Evolutionary conservation across 306 rosid genomes (phyloP), one percentile per base, ranked within the genome.

Genomic region (Castanopsis chinensis): DNA sequence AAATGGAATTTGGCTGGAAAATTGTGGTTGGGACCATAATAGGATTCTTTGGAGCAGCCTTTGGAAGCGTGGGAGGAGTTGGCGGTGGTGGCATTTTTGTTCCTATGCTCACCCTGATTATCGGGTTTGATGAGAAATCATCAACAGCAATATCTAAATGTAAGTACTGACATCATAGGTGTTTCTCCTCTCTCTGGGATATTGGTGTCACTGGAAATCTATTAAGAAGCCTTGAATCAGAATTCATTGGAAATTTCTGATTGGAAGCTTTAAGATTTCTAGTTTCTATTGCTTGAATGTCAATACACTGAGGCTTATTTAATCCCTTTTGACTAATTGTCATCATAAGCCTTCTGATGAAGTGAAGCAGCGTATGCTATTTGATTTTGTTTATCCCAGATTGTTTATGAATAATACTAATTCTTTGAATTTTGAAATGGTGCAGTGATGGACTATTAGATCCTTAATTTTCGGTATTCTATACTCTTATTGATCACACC

Each of bases 1-100:
- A 87, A 49, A 82, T 92, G 92, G 78, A 88, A 75, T 89, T 92
- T 82, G 96, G 91, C 35, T 92, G 97, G 97, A 90, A 86, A 84
- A 86, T 89, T 8, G 28, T 86, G 11, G 87, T 86, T 13, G 97
- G 97, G 68, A 80, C 96, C 56, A 81, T 89, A 28, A 87, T 92
- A 64, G 96, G 97, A 84, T 92, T 92, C 89, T 84, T 91, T 2
- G 97, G 97, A 32, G 96, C 97, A 25, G 97, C 97, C 1, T 84
- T 92, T 81, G 97, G 97, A 0, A 92, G 97, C 56, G 93, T 92
- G 5, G 97, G 97, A 23, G 97, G 97, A 8, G 94, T 92, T 70
- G 97, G 97, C 28, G 97, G 97, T 13, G 97, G 96, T 54, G 97
- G 97, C 77, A 92, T 92, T 80, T 92, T 91, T 53, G 90, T 92